These are phyloP conservation scores for Eucalyptus pumila DNA, from an alignment of 345 rosid genomes.

Conservation along the genomic window DNA sequence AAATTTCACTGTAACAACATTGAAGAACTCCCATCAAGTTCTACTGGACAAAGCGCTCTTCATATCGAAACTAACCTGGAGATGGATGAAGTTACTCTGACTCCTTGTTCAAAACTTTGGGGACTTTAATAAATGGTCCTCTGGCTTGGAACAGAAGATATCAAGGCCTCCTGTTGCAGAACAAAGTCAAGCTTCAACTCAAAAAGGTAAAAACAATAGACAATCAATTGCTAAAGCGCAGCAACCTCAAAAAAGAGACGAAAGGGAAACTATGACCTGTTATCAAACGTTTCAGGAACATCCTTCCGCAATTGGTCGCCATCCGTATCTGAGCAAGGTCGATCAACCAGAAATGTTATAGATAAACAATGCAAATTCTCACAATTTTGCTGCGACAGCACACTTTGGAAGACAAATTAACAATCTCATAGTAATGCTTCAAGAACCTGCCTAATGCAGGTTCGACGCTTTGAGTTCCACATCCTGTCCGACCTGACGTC, in stretches of 20 bases:
- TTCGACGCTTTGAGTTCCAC: conserved; percentile 65
- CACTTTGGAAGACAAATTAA: not conserved
- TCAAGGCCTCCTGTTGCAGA: conserved; percentile 37
- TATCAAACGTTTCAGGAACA: conserved; percentile 49
- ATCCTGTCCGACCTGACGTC: conserved; percentile 76
- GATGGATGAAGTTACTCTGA: not conserved
- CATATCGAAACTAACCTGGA: not conserved
- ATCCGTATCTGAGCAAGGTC: conserved; percentile 41
- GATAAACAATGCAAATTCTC: not conserved
- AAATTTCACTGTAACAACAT: not conserved
- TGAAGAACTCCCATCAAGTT: too few relatives aligned
- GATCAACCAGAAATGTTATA: not conserved
- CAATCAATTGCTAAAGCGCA: not conserved
- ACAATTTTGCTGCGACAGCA: not conserved
- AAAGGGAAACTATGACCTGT: conserved; percentile 21
- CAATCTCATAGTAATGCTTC: not conserved
- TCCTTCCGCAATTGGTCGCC: conserved; percentile 59
- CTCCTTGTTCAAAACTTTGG: conserved; percentile 70
- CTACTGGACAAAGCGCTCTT: not conserved
- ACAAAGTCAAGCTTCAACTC: not conserved
- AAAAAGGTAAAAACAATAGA: not conserved
- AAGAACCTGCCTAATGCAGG: conserved; percentile 71
- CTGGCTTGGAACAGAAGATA: conserved; percentile 57
- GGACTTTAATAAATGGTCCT: conserved; percentile 57
- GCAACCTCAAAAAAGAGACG: not conserved